phyloP scores from a whole-genome alignment of 2,329 filamentous ascomycete species.

The Dothistroma septosporum region DNA sequence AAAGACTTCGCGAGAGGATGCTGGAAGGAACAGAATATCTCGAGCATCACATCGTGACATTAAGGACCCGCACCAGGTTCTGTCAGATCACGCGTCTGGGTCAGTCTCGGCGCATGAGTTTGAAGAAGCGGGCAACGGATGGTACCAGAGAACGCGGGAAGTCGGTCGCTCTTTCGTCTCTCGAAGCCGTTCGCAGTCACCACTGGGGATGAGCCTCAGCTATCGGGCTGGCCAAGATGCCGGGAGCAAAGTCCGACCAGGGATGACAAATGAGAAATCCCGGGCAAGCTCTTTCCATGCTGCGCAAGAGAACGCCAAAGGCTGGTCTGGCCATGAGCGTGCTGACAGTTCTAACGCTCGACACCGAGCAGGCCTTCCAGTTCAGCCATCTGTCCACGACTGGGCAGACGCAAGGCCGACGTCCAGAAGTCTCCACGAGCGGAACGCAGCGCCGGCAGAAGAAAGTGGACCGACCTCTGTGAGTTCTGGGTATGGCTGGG shows the following conservation, averaged over 20 bases:
- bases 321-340: neutral
- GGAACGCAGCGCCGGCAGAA: neutral
- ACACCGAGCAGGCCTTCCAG: neutral
- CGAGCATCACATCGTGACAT: neutral
- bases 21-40: neutral
- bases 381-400: neutral
- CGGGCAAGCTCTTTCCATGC: neutral
- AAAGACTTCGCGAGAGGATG: neutral
- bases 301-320: neutral
- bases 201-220: neutral
- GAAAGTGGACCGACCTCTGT: neutral
- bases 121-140: neutral
- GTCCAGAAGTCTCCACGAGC: neutral
- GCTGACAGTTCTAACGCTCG: neutral
- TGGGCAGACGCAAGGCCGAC: neutral
- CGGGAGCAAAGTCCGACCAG: neutral
- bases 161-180: conserved; percentile 1
- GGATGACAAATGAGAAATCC: neutral
- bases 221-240: neutral
- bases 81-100: neutral
- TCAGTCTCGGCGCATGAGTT: neutral
- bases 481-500: neutral
- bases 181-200: neutral
- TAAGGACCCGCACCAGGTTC: neutral
- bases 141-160: neutral